phyloP scores from a whole-genome alignment of 192 early-diverging fungal genomes.

The Rhizophagus sp. region DNA sequence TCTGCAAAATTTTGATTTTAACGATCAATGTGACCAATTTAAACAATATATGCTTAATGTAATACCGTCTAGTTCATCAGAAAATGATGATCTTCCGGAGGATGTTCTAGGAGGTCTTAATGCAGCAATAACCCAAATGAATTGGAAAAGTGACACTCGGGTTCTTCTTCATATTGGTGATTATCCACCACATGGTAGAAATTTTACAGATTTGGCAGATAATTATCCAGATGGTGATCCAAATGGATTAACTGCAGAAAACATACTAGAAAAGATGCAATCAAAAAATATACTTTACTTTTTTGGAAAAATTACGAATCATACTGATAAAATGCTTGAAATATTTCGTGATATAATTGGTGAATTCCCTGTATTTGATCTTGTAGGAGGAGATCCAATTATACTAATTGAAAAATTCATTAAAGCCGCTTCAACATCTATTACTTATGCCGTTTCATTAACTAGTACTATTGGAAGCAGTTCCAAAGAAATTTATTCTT shows the following conservation, averaged over 20 bases:
- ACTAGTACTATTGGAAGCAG: conserved; percentile 15
- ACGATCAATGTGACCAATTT: not conserved
- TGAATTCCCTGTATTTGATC: conserved; percentile 24
- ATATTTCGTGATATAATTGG: conserved; percentile 31
- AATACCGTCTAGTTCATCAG: not conserved
- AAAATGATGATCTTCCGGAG: not conserved
- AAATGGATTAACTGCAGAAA: conserved; percentile 27
- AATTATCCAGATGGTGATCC: conserved; percentile 30
- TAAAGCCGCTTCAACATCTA: conserved; percentile 4
- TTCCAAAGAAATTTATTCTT: not conserved
- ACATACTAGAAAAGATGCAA: conserved; percentile 18
- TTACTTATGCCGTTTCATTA: conserved; percentile 12
- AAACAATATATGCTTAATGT: not conserved
- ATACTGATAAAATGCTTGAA: conserved; percentile 23
- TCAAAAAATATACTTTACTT: conserved; percentile 23
- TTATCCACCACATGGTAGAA: conserved; percentile 32
- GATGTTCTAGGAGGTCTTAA: conserved; percentile 28
- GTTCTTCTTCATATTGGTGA: conserved; percentile 31
- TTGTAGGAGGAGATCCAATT: conserved; percentile 18
- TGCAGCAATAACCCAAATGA: conserved; percentile 16
- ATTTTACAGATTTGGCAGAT: too few species aligned
- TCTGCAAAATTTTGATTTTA: not conserved
- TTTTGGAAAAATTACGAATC: conserved; percentile 28
- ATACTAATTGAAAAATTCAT: conserved; percentile 18
- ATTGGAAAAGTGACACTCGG: conserved; percentile 16